Evolutionary conservation across 2,329 filamentous ascomycete species (phyloP).

Genomic region (Xylaria hypoxylon): DNA sequence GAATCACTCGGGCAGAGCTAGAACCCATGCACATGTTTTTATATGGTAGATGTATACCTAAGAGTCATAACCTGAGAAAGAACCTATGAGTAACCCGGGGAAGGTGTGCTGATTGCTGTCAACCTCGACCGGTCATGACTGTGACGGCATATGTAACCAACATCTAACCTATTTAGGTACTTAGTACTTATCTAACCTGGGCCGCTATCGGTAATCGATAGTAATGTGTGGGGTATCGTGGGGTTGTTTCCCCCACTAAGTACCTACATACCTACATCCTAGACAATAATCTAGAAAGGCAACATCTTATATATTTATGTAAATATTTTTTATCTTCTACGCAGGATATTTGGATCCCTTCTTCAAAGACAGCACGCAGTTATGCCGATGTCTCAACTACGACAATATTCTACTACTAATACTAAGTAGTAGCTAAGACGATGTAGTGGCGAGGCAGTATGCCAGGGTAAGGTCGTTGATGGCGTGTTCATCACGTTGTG

Average conservation of each 20-base stretch:
- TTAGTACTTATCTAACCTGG: not conserved
- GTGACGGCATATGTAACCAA: slow-evolving; percentile 29
- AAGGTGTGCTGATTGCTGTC: slow-evolving; percentile 13
- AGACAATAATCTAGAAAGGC: no score
- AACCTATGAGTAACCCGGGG: slow-evolving; percentile 33
- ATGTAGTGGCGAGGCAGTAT: no score
- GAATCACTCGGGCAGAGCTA: not conserved
- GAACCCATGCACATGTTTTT: not conserved
- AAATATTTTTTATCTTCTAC: no score
- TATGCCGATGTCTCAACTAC: not conserved
- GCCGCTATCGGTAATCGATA: slow-evolving; percentile 32
- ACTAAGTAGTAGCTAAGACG: no score
- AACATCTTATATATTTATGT: no score
- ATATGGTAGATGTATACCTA: slow-evolving; percentile 4
- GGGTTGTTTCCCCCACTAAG: not conserved
- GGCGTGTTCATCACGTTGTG: not conserved
- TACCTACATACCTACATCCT: not conserved
- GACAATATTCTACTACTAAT: no score
- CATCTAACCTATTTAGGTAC: no score
- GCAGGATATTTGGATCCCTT: no score
- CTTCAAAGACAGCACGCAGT: no score
- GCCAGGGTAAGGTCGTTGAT: no score
- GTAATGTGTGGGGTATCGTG: slow-evolving; percentile 14
- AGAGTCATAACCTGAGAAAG: slow-evolving; percentile 32
- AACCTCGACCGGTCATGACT: not conserved